A percentile compares a stretch with the other conserved stretches of the same genome.
Conservation (phyloP, 495 filamentous ascomycete species). For the Talaromyces stipitatus region DNA sequence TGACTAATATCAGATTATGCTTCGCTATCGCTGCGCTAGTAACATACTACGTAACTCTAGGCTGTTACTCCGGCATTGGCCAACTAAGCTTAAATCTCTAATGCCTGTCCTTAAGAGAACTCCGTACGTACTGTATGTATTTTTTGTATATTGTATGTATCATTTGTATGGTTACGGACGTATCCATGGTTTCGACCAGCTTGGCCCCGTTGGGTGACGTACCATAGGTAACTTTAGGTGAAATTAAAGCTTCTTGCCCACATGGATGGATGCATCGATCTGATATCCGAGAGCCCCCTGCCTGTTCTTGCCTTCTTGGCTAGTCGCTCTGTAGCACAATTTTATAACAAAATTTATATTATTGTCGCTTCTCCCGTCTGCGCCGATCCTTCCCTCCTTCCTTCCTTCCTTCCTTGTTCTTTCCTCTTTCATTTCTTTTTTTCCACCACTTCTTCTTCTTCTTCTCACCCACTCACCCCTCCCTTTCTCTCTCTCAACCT, state of each 20-base stretch:
- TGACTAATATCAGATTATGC: no score
- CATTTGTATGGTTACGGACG: background rate
- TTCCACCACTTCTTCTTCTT: background rate
- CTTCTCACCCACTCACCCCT: background rate
- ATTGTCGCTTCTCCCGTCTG: slow-evolving; percentile 1
- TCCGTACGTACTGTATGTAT: background rate
- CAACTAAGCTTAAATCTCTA: slow-evolving; percentile 1
- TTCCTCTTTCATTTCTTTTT: background rate
- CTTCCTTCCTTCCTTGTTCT: background rate
- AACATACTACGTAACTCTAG: background rate
- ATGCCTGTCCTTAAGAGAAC: background rate
- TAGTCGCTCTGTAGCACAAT: background rate
- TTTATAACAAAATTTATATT: background rate
- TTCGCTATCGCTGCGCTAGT: background rate
- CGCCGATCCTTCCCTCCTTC: background rate
- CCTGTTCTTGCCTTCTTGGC: background rate
- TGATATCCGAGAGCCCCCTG: slow-evolving; percentile 5
- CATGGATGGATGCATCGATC: slow-evolving; percentile 1
- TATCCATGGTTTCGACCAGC: background rate
- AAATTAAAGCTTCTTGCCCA: slow-evolving; percentile 1
- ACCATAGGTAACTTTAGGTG: background rate
- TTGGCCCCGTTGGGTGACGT: slow-evolving; percentile 3
- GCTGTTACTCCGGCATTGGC: background rate
- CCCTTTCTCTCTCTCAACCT: background rate
- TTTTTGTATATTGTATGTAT: background rate